phyloP scores from a whole-genome alignment of 2,329 filamentous ascomycete genomes.

The Biscogniauxia mediterranea region DNA sequence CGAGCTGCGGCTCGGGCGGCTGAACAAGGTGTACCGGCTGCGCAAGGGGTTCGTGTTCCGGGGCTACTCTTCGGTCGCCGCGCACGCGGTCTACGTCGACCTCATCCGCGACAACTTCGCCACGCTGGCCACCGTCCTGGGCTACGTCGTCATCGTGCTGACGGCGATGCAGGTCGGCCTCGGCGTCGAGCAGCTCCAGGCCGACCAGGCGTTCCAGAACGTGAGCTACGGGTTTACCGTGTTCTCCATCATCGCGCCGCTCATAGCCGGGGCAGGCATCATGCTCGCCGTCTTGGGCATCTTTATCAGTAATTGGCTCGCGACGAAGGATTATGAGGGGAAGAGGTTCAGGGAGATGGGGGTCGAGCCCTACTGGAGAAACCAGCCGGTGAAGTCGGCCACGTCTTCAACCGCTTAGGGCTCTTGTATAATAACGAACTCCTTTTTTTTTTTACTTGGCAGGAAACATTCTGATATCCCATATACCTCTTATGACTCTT shows the following conservation, averaged over 20 bases:
- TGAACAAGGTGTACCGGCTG: constrained; percentile 43
- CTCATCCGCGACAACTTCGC: constrained; percentile 41
- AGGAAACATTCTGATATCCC: too few species aligned
- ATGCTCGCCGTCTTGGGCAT: constrained; percentile 22
- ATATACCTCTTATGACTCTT: too few species aligned
- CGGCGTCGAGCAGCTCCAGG: constrained; percentile 22
- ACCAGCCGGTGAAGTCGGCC: constrained; percentile 4
- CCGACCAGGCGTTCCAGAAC: constrained; percentile 26
- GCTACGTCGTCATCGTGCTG: constrained; percentile 36
- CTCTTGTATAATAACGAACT: not conserved
- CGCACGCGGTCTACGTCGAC: constrained; percentile 34
- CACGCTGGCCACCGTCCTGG: constrained; percentile 36
- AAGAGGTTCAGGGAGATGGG: constrained; percentile 30
- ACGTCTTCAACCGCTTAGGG: not conserved
- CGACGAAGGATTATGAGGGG: constrained; percentile 25
- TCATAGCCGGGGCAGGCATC: constrained; percentile 22
- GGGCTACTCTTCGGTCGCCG: constrained; percentile 28
- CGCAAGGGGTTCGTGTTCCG: constrained; percentile 25
- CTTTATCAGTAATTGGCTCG: constrained; percentile 28
- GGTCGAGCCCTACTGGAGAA: constrained; percentile 29
- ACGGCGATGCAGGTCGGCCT: constrained; percentile 34
- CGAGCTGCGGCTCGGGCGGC: constrained; percentile 38
- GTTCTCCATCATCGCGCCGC: constrained; percentile 31
- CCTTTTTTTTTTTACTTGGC: too few species aligned
- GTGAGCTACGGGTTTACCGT: constrained; percentile 33